Base-by-base conservation (phyloP, 2,329 filamentous ascomycete species). In the Botrytis pseudocinerea region DNA sequence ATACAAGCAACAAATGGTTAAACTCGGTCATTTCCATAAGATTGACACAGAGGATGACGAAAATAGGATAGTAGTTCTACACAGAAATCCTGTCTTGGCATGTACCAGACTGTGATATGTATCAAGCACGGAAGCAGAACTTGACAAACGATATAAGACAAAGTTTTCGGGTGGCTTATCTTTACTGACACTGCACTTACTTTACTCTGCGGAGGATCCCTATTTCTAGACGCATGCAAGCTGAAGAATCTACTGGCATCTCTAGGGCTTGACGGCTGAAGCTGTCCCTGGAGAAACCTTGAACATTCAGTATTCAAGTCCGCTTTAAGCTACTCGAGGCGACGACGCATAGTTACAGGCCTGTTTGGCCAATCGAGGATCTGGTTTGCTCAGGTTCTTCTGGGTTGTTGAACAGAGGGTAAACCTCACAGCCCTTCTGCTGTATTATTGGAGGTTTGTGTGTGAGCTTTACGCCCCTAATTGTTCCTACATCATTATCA, bases 11-110 rank as follows among this genome's bases (percentile, higher is more conserved):
- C 35, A 10, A 28, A 22, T 5, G 2, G 0, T 60, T 25, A 9
- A 20, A 60, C 20, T 60, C 20, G 7, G 32, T 35, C 10, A 10
- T 16, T 35, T 38, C 25, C 25, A 4, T 25, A 3, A 4, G 14
- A 4, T 60, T 25, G 20, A 60, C 2, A 20, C 9, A 3, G 3
- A 60, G 14, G 10, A 25, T 12, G 32, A 7, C 25, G 32, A 1
- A 25, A 25, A 14, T 3, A 60, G 22, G 6, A 51, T 38, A 1
- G 1, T 5, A 0, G 12, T 25, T 6, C 14, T 2, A 25, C 6
- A 38, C 57, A 38, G 25, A 25, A 8, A 35, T 0, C 12, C 9
- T 1, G 18, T 25, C 32, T 12, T 25, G 25, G 2, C 9, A 60
- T 14, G 32, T 25, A 25, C 20, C 8, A 25, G 20, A 25, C 1